A percentile compares a stretch with the other conserved stretches of the same genome.
These are phyloP conservation scores for Globisporangium paroecandrum DNA, from an alignment of 352 stramenopile genomes.

Conservation along the genomic window DNA sequence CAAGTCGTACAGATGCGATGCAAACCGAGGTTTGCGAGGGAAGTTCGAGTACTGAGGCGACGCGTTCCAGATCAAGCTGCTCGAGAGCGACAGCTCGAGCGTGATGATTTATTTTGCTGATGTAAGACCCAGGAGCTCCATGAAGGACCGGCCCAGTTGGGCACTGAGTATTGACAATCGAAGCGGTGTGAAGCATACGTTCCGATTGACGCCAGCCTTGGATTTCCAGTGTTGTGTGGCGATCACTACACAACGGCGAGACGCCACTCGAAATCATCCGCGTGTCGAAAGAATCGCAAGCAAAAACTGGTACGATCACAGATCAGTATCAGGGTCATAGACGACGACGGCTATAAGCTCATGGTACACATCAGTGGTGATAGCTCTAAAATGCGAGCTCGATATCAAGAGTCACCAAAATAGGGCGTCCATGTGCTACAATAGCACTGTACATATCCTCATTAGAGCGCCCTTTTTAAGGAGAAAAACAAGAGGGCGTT, in stretches of 20 bases:
- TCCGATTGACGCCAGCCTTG: constrained; percentile 19
- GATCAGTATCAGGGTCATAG: constrained; percentile 68
- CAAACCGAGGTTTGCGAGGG: constrained; percentile 39
- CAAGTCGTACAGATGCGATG: constrained; percentile 19
- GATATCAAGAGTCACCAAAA: constrained; percentile 23
- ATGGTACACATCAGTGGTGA: constrained; percentile 87
- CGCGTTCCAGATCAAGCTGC: constrained; percentile 40
- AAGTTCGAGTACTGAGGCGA: constrained; percentile 69
- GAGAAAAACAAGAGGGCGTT: neutral
- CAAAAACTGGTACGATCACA: constrained; percentile 52
- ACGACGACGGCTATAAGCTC: constrained; percentile 85
- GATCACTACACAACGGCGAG: constrained; percentile 22
- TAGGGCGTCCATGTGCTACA: too few species aligned
- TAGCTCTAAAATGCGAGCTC: constrained; percentile 71
- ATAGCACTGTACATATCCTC: neutral
- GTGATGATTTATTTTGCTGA: constrained; percentile 10
- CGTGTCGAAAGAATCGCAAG: constrained; percentile 46
- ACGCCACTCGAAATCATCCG: constrained; percentile 80
- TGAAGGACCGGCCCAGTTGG: constrained; percentile 45
- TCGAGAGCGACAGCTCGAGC: constrained; percentile 58
- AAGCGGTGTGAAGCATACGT: constrained; percentile 45
- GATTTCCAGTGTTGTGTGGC: neutral
- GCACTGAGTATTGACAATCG: constrained; percentile 29
- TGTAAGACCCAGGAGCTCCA: constrained; percentile 17
- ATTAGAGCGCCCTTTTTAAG: neutral